Base-by-base conservation (phyloP, 2,329 filamentous ascomycete species). In the Celoporthe dispersa region DNA sequence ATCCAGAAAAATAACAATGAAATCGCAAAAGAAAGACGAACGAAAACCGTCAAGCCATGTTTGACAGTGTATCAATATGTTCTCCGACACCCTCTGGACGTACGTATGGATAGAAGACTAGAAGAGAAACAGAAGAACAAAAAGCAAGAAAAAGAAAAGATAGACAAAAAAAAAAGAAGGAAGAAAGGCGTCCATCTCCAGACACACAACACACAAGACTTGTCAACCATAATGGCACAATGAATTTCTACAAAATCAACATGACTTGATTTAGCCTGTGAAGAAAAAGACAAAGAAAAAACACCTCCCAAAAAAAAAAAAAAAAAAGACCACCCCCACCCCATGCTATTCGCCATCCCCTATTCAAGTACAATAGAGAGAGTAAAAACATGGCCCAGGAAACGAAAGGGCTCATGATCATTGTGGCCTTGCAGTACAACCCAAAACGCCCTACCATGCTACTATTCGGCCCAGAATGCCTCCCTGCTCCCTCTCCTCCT, bases 391-490 rank as follows among this genome's bases (percentile, higher is more conserved):
- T 2, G 2, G 16, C 55, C 64, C 7, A 9, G 16, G 11, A 48
- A 28, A 37, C n/a, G 3, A 28, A 22, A 48, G 53, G 16, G 51
- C 11, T 53, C 19, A 39, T 53, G 35, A 37, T 64, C 68, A 59
- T 67, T 48, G 39, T 28, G 12, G 64, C 64, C 51, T 19, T 37
- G 31, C 57, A 35, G 33, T 70, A 63, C 39, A 60, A 51, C 69
- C 69, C 37, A 28, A 33, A 71, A 71, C 69, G 69, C 69, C 69
- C 62, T 59, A 31, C 19, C 51, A 71, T 69, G 69, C 67, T 71
- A 14, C 22, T 48, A 1, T 48, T 60, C 53, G 6, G 25, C 25
- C 53, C 25, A 57, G 14, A 57, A 31, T 16, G 1, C 28, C 14
- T 31, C 22, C 22, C 48, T 51, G 48, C 37, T 39, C 7, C 44